Conservation (phyloP, 306 rosid genomes). For the Cicer pinnatifidum region DNA sequence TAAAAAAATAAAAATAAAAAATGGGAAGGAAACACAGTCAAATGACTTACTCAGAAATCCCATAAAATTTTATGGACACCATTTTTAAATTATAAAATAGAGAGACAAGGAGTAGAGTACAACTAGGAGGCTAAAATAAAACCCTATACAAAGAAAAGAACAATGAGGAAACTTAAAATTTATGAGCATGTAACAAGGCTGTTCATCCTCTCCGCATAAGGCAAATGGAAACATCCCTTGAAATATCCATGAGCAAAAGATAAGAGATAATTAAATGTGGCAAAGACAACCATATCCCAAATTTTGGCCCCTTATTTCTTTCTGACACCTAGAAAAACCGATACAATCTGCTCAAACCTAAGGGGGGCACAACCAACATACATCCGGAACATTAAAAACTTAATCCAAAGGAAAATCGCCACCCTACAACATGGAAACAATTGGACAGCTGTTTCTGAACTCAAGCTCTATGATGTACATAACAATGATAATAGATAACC, state of each 20-base stretch:
- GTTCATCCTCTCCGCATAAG: constrained; percentile 5
- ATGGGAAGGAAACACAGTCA: neutral
- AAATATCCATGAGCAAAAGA: neutral
- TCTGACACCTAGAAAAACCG: neutral
- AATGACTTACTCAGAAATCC: constrained; percentile 4
- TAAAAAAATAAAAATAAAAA: no score
- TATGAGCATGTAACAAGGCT: constrained; percentile 4
- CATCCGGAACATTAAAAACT: neutral
- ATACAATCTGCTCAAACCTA: neutral
- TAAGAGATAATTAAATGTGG: neutral
- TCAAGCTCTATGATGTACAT: neutral
- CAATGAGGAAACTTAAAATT: constrained; percentile 13
- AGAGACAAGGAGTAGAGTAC: constrained; percentile 34
- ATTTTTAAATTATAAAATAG: neutral
- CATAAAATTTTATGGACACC: neutral
- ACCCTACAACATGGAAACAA: neutral
- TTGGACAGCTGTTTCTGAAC: neutral
- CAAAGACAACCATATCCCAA: neutral
- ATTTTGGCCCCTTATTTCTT: neutral
- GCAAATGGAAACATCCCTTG: neutral
- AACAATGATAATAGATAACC: neutral
- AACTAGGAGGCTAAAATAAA: constrained; percentile 21
- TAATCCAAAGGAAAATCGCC: neutral
- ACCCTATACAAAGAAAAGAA: neutral
- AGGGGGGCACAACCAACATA: neutral